A percentile compares a stretch with the other conserved stretches of the same genome.
Conservation (phyloP, 2,329 filamentous ascomycete species). For the Pleoardoris graminearum region DNA sequence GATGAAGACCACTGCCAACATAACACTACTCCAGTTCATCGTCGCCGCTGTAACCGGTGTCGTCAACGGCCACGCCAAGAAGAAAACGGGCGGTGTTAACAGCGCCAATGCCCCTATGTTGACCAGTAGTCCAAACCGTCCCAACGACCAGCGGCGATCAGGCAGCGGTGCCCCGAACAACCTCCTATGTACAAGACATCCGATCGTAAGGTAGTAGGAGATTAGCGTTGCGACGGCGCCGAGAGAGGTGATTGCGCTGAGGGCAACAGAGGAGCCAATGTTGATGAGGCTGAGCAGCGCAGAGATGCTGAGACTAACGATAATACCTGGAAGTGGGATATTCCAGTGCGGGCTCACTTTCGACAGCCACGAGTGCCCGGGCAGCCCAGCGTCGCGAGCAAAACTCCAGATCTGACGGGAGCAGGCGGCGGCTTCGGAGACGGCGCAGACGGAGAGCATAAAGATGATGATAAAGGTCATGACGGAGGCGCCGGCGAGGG, state of each 20-base stretch:
- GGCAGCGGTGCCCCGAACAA: constrained; percentile 3
- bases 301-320: constrained; percentile 30
- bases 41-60: constrained; percentile 4
- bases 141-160: constrained; percentile 4
- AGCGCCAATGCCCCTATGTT: neutral
- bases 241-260: constrained; percentile 44
- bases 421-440: constrained; percentile 30
- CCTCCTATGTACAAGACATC: constrained; percentile 1
- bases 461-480: constrained; percentile 28
- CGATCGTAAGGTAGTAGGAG: constrained; percentile 21
- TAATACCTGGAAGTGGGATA: constrained; percentile 20
- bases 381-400: constrained; percentile 26
- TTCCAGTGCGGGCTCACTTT: constrained; percentile 17
- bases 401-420: constrained; percentile 28
- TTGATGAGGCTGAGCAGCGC: constrained; percentile 46
- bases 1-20: constrained; percentile 2
- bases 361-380: constrained; percentile 19
- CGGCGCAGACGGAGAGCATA: constrained; percentile 21
- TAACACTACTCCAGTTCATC: constrained; percentile 8
- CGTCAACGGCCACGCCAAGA: constrained; percentile 4
- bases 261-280: constrained; percentile 43
- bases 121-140: neutral
- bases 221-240: constrained; percentile 27
- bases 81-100: constrained; percentile 4
- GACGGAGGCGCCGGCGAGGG: constrained; percentile 20